Conservation (phyloP, 176 grass and related monocot species). For the Melocanna baccifera region DNA sequence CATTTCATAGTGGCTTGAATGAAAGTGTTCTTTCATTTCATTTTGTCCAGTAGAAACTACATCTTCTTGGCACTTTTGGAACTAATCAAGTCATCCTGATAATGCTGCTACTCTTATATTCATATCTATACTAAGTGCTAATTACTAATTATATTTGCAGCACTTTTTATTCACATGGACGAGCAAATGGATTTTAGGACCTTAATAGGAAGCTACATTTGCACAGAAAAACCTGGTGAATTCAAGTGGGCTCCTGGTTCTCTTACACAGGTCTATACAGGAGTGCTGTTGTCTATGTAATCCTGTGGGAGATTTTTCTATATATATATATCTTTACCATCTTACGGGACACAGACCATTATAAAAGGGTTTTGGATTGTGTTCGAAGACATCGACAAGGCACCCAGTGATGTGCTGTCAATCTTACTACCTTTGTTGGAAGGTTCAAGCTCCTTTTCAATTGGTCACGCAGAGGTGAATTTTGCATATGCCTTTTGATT, state of each 20-base stretch:
- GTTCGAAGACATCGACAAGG: conserved; percentile 97
- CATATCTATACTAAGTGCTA: conserved; percentile 1
- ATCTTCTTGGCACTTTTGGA: background rate
- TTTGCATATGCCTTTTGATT: conserved; percentile 11
- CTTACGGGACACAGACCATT: conserved; percentile 49
- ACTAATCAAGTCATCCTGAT: background rate
- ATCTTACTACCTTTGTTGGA: conserved; percentile 83
- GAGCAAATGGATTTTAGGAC: conserved; percentile 94
- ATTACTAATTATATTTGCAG: conserved; percentile 51
- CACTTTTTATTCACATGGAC: conserved; percentile 88
- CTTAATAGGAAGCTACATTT: conserved; percentile 85
- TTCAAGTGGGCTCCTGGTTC: conserved; percentile 94
- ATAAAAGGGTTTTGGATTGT: conserved; percentile 88
- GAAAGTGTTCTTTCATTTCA: background rate
- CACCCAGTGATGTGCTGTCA: conserved; percentile 85
- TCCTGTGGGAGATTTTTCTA: background rate
- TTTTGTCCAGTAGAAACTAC: background rate
- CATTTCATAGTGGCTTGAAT: background rate
- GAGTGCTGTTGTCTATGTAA: conserved; percentile 26
- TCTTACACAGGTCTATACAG: conserved; percentile 91
- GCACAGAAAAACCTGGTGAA: conserved; percentile 83
- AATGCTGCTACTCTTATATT: background rate
- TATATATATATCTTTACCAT: conserved; percentile 20
- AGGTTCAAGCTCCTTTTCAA: conserved; percentile 71
- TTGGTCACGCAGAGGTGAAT: conserved; percentile 80